phyloP scores from a whole-genome alignment of 2,329 filamentous ascomycete genomes.

The Diaporthe citriasiana region DNA sequence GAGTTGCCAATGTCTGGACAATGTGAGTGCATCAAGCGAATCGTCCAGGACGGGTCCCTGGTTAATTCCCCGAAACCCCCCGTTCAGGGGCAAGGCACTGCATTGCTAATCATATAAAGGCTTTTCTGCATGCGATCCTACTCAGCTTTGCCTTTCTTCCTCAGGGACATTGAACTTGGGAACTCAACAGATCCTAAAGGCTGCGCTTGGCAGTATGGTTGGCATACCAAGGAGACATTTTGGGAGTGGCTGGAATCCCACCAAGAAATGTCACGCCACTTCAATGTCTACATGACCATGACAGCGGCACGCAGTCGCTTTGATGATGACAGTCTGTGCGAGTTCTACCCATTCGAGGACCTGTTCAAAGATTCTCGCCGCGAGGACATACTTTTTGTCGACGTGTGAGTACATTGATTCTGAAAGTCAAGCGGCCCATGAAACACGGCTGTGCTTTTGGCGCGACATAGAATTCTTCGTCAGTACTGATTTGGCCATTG shows the following conservation, averaged over 20 bases:
- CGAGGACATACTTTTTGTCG: constrained; percentile 11
- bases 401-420: not conserved
- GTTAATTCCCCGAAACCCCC: not conserved
- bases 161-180: not conserved
- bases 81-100: not conserved
- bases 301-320: constrained; percentile 5
- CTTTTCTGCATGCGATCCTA: constrained; percentile 22
- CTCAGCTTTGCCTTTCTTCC: constrained; percentile 8
- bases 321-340: constrained; percentile 18
- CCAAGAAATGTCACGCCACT: constrained; percentile 1
- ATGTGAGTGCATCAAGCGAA: not conserved
- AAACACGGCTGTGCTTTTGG: not conserved
- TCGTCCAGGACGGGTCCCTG: not conserved
- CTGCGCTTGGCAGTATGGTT: constrained; percentile 5
- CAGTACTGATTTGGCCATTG: not conserved
- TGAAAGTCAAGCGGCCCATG: rapidly evolving
- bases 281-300: constrained; percentile 15
- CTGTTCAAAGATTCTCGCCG: not conserved
- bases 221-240: constrained; percentile 24
- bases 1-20: constrained; percentile 7
- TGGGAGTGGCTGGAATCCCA: constrained; percentile 23
- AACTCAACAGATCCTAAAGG: not conserved
- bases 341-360: constrained; percentile 4
- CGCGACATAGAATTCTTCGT: not conserved
- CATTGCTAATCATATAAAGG: not conserved